Percentiles rank a stretch among this genome's conserved stretches.
phyloP scores from a whole-genome alignment of 176 grass and related monocot genomes.

The Avena eriantha region DNA sequence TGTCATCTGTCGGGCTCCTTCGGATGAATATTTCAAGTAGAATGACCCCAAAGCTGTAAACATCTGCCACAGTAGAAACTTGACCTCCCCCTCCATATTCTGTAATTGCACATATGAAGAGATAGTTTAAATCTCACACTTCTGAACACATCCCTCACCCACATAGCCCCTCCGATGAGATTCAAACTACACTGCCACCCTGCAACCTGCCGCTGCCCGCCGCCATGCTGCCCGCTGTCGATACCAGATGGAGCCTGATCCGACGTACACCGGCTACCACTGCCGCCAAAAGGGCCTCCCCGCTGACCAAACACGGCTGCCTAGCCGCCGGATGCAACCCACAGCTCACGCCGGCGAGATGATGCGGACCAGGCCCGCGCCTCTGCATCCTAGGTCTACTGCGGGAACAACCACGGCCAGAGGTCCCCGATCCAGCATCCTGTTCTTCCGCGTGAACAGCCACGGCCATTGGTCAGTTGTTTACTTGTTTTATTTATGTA shows the following conservation, averaged over 20 bases:
- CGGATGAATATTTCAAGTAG: slow-evolving; percentile 18
- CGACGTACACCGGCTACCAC: too few species aligned
- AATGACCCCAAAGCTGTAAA: slow-evolving; percentile 37
- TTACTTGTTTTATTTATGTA: not conserved
- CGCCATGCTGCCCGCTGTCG: too few species aligned
- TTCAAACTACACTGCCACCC: too few species aligned
- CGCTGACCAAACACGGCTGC: too few species aligned
- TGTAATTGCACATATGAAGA: not conserved
- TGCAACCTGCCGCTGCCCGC: too few species aligned
- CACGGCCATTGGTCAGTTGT: not conserved
- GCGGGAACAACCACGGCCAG: not conserved
- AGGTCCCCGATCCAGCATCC: not conserved
- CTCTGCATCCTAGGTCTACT: not conserved
- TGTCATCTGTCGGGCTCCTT: slow-evolving; percentile 24
- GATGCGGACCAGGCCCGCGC: not conserved
- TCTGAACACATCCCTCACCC: too few species aligned
- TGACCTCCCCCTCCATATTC: not conserved
- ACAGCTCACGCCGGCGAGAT: not conserved
- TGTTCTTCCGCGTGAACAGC: not conserved
- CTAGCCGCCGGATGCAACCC: not conserved
- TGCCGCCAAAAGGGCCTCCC: too few species aligned
- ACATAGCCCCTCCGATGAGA: too few species aligned
- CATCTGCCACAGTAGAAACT: slow-evolving; percentile 31
- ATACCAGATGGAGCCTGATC: too few species aligned
- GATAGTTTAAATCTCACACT: not conserved